Percentiles rank a stretch among this genome's conserved stretches.
Evolutionary conservation across 2,329 filamentous ascomycete genomes (phyloP).

Genomic region (Cordyceps tenuipes): DNA sequence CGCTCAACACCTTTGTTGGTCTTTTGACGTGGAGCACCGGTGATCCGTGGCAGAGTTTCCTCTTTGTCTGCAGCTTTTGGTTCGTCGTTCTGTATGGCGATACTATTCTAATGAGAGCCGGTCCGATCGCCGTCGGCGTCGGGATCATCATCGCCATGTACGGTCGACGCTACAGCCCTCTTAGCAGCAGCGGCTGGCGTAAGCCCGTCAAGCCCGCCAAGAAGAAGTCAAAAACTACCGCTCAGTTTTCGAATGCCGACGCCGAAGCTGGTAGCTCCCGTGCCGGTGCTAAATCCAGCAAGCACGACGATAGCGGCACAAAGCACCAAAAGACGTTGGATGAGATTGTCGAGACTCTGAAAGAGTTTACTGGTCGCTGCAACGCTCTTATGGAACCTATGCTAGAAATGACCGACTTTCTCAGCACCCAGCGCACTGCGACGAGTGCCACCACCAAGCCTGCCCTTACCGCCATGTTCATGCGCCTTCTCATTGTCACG

Average conservation of each 20-base stretch:
- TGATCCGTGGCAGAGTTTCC: slow-evolving; percentile 95
- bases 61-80: slow-evolving; percentile 82
- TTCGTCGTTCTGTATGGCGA: slow-evolving; percentile 78
- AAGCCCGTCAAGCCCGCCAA: slow-evolving; percentile 36
- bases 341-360: slow-evolving; percentile 91
- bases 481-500: slow-evolving; percentile 79
- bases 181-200: slow-evolving; percentile 74
- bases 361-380: slow-evolving; percentile 82
- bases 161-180: slow-evolving; percentile 74
- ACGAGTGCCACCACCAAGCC: slow-evolving; percentile 87
- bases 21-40: slow-evolving; percentile 88
- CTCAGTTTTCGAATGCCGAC: slow-evolving; percentile 19
- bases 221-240: slow-evolving; percentile 13
- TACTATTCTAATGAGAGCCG: slow-evolving; percentile 68
- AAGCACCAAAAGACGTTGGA: slow-evolving; percentile 90
- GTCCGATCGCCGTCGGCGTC: slow-evolving; percentile 73
- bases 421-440: slow-evolving; percentile 82
- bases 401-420: slow-evolving; percentile 80
- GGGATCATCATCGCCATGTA: slow-evolving; percentile 89
- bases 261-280: slow-evolving; percentile 18
- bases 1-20: slow-evolving; percentile 76
- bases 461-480: slow-evolving; percentile 79
- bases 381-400: slow-evolving; percentile 88
- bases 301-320: slow-evolving; percentile 53
- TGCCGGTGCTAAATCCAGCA: slow-evolving; percentile 17